Evolutionary conservation across 768 basidiomycete genomes (phyloP).

Genomic region (Suillus subalutaceus): DNA sequence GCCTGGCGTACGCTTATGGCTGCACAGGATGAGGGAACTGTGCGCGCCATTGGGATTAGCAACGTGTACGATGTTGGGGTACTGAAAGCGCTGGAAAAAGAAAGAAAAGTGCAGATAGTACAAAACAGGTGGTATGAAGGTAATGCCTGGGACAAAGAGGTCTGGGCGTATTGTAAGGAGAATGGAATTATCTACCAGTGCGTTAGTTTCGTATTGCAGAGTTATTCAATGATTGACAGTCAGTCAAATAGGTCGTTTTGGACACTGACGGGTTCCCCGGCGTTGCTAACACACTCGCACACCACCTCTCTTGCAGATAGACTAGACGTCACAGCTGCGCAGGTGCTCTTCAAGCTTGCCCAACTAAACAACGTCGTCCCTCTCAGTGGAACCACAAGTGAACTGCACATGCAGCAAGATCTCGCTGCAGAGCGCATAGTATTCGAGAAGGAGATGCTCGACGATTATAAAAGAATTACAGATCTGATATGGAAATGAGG

Average conservation of each 20-base stretch:
- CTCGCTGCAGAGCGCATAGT: constrained; percentile 46
- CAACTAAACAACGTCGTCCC: constrained; percentile 70
- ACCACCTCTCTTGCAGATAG: constrained; percentile 47
- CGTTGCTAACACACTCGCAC: constrained; percentile 52
- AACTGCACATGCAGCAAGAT: constrained; percentile 70
- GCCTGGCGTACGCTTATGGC: constrained; percentile 68
- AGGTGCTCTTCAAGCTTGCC: constrained; percentile 69
- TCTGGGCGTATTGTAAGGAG: constrained; percentile 64
- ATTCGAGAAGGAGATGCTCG: constrained; percentile 33
- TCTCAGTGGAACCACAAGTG: constrained; percentile 72
- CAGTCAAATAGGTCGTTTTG: constrained; percentile 73
- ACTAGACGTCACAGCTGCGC: constrained; percentile 59
- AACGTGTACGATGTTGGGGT: constrained; percentile 70
- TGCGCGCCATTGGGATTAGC: constrained; percentile 71
- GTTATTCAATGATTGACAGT: background rate
- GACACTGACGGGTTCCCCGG: constrained; percentile 82
- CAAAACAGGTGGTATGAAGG: constrained; percentile 88
- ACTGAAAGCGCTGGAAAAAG: constrained; percentile 53
- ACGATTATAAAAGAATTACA: constrained; percentile 26
- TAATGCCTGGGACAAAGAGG: constrained; percentile 72
- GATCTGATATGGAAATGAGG: constrained; percentile 34
- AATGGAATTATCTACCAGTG: constrained; percentile 77
- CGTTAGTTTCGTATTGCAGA: constrained; percentile 13
- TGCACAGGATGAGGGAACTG: constrained; percentile 67
- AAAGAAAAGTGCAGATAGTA: constrained; percentile 68